Percentiles rank a stretch among this genome's conserved stretches.
These are phyloP conservation scores for Cladosporium oxysporum DNA, from an alignment of 2,329 filamentous ascomycete genomes.

Conservation along the genomic window DNA sequence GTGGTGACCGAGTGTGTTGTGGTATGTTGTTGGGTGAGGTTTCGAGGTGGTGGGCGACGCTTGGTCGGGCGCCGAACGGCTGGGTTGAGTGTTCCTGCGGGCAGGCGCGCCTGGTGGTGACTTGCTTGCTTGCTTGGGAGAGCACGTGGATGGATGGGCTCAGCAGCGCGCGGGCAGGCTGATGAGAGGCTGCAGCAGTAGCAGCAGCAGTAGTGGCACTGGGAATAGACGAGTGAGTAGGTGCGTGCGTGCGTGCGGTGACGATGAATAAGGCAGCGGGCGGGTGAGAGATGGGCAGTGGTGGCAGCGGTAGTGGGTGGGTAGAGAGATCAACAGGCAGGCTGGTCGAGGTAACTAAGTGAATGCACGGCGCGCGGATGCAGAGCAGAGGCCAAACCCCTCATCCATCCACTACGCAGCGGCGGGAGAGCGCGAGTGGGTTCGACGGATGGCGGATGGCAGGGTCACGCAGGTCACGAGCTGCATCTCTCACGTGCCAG, in stretches of 20 bases:
- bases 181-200: neutral
- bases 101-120: constrained; percentile 13
- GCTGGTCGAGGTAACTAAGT: constrained; percentile 3
- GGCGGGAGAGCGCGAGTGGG: constrained; percentile 10
- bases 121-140: neutral
- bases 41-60: neutral
- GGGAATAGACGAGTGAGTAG: neutral
- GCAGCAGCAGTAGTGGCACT: neutral
- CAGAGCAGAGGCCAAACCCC: constrained; percentile 17
- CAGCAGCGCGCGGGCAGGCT: neutral
- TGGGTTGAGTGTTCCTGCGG: constrained; percentile 12
- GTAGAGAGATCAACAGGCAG: constrained; percentile 72
- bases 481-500: constrained; percentile 4
- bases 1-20: constrained; percentile 4
- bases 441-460: constrained; percentile 10
- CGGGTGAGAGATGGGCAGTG: too few relatives aligned
- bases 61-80: constrained; percentile 18
- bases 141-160: neutral
- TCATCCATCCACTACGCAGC: constrained; percentile 5
- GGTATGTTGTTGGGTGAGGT: neutral
- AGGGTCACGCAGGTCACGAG: constrained; percentile 12
- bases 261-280: neutral
- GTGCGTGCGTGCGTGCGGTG: constrained; percentile 4
- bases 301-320: constrained; percentile 76
- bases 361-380: constrained; percentile 14